Conservation (phyloP, 2,329 filamentous ascomycete genomes). For the Talaromyces marneffei region DNA sequence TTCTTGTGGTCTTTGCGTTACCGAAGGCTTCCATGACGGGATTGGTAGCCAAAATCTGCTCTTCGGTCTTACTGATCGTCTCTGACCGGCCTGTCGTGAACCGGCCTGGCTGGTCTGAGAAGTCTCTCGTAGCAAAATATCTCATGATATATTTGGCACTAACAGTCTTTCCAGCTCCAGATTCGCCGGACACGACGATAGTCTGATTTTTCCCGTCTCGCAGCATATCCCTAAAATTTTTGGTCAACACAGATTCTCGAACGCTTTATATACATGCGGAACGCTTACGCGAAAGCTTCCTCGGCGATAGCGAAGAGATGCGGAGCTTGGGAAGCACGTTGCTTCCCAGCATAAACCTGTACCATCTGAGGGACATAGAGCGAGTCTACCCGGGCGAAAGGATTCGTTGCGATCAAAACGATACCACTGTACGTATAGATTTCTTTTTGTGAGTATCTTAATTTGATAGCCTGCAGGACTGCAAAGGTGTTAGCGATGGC, state of each 20-base stretch:
- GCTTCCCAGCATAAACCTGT: constrained; percentile 97
- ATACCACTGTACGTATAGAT: constrained; percentile 99
- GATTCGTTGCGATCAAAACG: constrained; percentile 96
- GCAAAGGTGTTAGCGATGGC: constrained; percentile 23
- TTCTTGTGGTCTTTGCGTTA: constrained; percentile 98
- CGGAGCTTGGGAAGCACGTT: constrained; percentile 90
- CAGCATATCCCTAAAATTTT: constrained; percentile 73
- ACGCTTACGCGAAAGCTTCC: constrained; percentile 85
- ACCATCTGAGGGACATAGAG: constrained; percentile 99
- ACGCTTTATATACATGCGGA: constrained; percentile 26
- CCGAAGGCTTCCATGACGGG: constrained; percentile 99
- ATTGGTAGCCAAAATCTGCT: constrained; percentile 96
- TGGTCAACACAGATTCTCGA: background rate
- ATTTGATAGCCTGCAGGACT: constrained; percentile 95
- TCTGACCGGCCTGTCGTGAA: constrained; percentile 66
- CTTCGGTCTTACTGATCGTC: constrained; percentile 96
- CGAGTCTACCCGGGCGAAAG: constrained; percentile 94
- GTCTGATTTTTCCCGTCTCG: constrained; percentile 95
- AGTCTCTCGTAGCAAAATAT: constrained; percentile 96
- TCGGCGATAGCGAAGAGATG: constrained; percentile 98
- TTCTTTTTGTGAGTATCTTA: constrained; percentile 96
- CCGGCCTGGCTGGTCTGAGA: constrained; percentile 76
- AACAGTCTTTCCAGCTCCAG: constrained; percentile 96
- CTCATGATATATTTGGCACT: constrained; percentile 99
- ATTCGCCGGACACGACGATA: constrained; percentile 98